Base-by-base conservation (phyloP, 306 rosid genomes). In the Spatholobus suberectus region DNA sequence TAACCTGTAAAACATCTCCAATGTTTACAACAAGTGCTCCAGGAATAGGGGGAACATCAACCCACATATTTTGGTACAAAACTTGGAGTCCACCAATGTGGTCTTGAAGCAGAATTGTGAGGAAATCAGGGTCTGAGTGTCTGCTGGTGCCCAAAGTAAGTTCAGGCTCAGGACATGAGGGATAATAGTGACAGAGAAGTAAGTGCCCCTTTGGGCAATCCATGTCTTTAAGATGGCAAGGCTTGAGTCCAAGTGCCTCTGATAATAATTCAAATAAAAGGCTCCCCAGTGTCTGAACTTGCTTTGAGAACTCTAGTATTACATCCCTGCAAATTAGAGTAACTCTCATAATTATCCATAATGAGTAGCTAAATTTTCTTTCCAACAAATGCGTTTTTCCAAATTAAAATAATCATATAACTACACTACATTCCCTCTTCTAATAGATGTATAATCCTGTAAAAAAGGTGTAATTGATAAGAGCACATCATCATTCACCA, bases 161-260 rank as follows among this genome's bases (percentile, higher is more conserved):
- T 12, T 90, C 59, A 24, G 94, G 96, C 69, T 90, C 80, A 26
- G 91, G 96, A 76, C 96, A 92, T 5, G 87, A 21, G 21, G 94
- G 94, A 81, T 87, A 91, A 79, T 90, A 90, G 65, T 90, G 88
- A 40, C n/a, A 86, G 3, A 86, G 55, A 65, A 85, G 17, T n/a
- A n/a, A 3, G 15, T 67, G 82, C 1, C 81, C 88, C 52, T 82
- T 82, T 29, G 55, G 73, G 63, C 89, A 90, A 4, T 81, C 96
- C 76, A 90, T 43, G 27, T 37, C 85, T 47, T 70, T 32, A 12
- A 92, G 79, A 85, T 84, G 74, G 43, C 66, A 65, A 11, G 87
- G 80, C 21, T 43, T 51, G 43, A 92, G 91, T 7, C 87, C 88
- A 18, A 92, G 89, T 40, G 92, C 87, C 55, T 90, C 91, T 0